phyloP scores from a whole-genome alignment of 768 basidiomycete genomes.

The Chalciporus chontae region DNA sequence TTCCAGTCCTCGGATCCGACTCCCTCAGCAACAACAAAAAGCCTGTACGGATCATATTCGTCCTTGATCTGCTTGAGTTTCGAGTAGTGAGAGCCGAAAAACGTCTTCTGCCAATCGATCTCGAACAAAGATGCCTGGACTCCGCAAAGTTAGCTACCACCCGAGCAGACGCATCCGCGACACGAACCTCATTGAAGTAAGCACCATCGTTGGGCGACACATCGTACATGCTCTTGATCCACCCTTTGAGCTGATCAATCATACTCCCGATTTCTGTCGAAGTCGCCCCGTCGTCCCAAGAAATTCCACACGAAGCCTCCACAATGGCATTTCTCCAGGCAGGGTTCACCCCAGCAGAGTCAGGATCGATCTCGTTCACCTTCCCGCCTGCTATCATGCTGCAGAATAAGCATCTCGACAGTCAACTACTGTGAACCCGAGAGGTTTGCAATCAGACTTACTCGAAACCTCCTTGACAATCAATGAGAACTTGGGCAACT shows the following conservation, averaged over 20 bases:
- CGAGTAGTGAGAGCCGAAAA: conserved; percentile 45
- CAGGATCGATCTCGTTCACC: conserved; percentile 33
- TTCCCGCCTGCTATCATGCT: conserved; percentile 46
- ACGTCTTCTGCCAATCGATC: conserved; percentile 37
- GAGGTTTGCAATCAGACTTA: conserved; percentile 1
- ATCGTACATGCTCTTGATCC: conserved; percentile 19
- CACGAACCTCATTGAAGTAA: conserved; percentile 46
- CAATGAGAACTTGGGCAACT: conserved; percentile 22
- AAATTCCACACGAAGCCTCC: neutral
- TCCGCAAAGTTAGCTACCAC: neutral
- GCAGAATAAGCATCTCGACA: conserved; percentile 6
- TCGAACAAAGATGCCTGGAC: conserved; percentile 43
- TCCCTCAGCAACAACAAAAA: conserved; percentile 46
- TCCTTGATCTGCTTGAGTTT: conserved; percentile 40
- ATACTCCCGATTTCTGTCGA: conserved; percentile 8
- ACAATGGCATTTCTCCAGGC: conserved; percentile 43
- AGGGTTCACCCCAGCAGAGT: conserved; percentile 43
- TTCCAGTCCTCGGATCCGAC: conserved; percentile 54
- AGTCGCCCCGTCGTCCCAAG: conserved; percentile 20
- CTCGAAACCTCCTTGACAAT: neutral
- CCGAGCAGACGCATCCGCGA: neutral
- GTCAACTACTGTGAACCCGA: neutral
- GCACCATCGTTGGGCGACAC: conserved; percentile 35
- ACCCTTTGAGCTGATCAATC: conserved; percentile 6
- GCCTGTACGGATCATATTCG: conserved; percentile 40